Percentiles rank a stretch among this genome's conserved stretches.
Conservation (phyloP, 1,284 basidiomycete genomes). For the Leucocoprinus gongylophorus region DNA sequence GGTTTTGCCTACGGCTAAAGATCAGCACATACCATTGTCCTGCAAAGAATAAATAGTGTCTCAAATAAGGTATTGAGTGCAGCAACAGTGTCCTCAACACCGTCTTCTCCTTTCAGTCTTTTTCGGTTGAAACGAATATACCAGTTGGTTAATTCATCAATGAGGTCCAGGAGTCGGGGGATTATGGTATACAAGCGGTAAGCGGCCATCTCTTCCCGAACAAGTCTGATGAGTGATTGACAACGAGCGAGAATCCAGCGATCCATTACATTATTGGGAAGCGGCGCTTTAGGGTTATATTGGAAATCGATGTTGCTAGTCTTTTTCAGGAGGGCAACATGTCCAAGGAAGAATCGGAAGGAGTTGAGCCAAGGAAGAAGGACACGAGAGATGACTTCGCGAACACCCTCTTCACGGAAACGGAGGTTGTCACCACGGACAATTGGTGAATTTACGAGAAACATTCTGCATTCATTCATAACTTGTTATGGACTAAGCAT, state of each 20-base stretch:
- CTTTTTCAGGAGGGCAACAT: constrained; percentile 86
- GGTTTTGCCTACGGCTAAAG: constrained; percentile 1
- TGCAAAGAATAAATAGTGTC: constrained; percentile 88
- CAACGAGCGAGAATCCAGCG: constrained; percentile 97
- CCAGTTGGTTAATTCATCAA: constrained; percentile 99
- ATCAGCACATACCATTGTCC: constrained; percentile 76
- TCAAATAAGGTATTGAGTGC: constrained; percentile 98
- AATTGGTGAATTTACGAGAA: constrained; percentile 98
- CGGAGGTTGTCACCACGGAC: constrained; percentile 97
- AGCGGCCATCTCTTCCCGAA: constrained; percentile 92
- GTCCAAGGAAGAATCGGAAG: constrained; percentile 99
- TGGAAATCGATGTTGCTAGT: constrained; percentile 73
- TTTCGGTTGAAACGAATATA: constrained; percentile 99
- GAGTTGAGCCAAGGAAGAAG: constrained; percentile 99
- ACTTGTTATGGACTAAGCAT: not conserved
- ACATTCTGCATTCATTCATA: constrained; percentile 56
- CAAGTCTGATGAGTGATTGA: constrained; percentile 91
- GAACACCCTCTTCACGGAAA: constrained; percentile 97
- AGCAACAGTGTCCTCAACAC: constrained; percentile 79
- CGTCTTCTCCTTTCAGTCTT: constrained; percentile 93
- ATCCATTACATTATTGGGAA: constrained; percentile 95
- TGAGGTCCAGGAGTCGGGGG: constrained; percentile 85
- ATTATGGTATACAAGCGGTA: constrained; percentile 99
- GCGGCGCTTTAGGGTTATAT: constrained; percentile 83
- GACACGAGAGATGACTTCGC: constrained; percentile 92